Evolutionary conservation across 305 asterid species (phyloP).

Genomic region (Coffea humblotiana): DNA sequence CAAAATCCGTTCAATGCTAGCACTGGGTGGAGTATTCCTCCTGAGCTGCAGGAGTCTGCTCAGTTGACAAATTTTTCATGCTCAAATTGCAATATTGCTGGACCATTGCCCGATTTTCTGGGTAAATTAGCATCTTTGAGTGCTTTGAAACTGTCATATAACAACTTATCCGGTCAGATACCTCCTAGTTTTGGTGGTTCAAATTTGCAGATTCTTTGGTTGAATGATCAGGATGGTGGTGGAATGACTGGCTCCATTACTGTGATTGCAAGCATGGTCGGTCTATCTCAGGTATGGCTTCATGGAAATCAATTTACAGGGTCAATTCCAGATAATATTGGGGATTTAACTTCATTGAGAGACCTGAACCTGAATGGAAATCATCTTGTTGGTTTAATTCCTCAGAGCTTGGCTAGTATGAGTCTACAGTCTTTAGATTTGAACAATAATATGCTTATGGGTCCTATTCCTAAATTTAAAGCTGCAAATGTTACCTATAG

Average conservation of each 20-base stretch:
- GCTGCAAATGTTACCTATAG: slow-evolving; percentile 42
- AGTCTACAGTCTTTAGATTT: slow-evolving; percentile 46
- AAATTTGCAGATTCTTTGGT: slow-evolving; percentile 66
- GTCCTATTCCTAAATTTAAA: slow-evolving; percentile 66
- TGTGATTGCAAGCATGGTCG: slow-evolving; percentile 52
- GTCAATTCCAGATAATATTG: slow-evolving; percentile 63
- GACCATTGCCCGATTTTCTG: slow-evolving; percentile 62
- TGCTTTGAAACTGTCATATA: slow-evolving; percentile 49
- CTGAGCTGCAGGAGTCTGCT: slow-evolving; percentile 50
- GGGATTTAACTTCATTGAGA: slow-evolving; percentile 50
- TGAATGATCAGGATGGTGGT: slow-evolving; percentile 71
- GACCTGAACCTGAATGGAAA: slow-evolving; percentile 65
- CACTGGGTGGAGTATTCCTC: slow-evolving; percentile 68
- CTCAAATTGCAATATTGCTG: slow-evolving; percentile 60
- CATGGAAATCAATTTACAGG: slow-evolving; percentile 75
- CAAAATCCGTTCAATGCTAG: slow-evolving; percentile 58
- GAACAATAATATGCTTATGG: slow-evolving; percentile 83
- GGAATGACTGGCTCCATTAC: slow-evolving; percentile 66
- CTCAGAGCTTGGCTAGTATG: slow-evolving; percentile 57
- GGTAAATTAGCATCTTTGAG: slow-evolving; percentile 62
- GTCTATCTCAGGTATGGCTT: slow-evolving; percentile 57
- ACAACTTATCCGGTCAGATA: slow-evolving; percentile 51
- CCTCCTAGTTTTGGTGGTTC: slow-evolving; percentile 58
- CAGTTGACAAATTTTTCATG: slow-evolving; percentile 73
- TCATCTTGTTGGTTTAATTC: slow-evolving; percentile 65